These are phyloP conservation scores for Umbilicus rupestris DNA, from an alignment of 164 flowering plant species.

Conservation along the genomic window DNA sequence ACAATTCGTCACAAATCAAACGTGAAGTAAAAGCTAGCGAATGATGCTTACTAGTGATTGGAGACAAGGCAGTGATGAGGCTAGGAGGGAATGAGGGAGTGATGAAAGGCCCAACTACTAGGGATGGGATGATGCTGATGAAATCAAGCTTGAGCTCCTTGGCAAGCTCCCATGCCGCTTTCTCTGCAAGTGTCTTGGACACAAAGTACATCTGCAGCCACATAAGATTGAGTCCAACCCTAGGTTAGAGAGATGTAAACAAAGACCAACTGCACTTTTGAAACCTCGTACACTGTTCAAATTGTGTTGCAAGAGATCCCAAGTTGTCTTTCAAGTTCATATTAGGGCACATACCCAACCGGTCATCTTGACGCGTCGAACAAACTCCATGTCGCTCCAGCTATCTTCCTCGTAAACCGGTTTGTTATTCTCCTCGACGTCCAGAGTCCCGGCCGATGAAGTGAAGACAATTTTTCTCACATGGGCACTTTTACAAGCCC, in stretches of 20 bases:
- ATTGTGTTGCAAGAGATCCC: too few relatives aligned
- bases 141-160: constrained; percentile 40
- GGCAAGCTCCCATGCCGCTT: constrained; percentile 51
- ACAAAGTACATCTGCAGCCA: constrained; percentile 57
- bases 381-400: constrained; percentile 50
- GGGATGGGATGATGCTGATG: constrained; percentile 44
- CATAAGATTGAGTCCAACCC: too few relatives aligned
- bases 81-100: constrained; percentile 56
- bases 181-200: constrained; percentile 55
- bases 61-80: constrained; percentile 52
- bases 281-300: too few relatives aligned
- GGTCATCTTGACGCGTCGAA: constrained; percentile 39
- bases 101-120: constrained; percentile 57
- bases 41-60: constrained; percentile 33
- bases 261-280: too few relatives aligned
- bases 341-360: constrained; percentile 31
- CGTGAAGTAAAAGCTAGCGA: too few relatives aligned
- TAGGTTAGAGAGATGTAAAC: too few relatives aligned
- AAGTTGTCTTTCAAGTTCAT: background rate
- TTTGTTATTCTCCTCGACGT: constrained; percentile 25
- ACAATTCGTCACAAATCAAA: too few relatives aligned
- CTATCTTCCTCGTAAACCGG: constrained; percentile 35
- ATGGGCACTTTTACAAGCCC: constrained; percentile 35
- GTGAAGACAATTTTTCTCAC: constrained; percentile 47
- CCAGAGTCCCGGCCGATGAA: constrained; percentile 52